Evolutionary conservation across 208 protist genomes (phyloP).

Genomic region (Acanthamoeba royreba): DNA sequence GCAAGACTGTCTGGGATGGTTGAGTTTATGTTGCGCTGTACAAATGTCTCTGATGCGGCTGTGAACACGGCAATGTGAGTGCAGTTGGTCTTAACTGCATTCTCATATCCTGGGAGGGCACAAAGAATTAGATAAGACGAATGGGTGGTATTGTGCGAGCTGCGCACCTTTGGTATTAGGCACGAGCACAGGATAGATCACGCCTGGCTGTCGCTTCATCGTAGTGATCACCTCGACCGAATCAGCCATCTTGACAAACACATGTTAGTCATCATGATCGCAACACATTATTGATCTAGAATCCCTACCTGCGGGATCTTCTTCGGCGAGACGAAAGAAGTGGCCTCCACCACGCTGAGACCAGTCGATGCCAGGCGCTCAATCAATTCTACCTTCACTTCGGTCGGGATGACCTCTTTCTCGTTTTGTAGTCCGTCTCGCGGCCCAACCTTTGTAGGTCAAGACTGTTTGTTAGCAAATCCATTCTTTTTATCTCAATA

Average conservation of each 20-base stretch:
- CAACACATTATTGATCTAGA: no score
- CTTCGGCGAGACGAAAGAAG: slow-evolving; percentile 80
- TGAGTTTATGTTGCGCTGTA: slow-evolving; percentile 78
- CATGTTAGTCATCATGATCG: no score
- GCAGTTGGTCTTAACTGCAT: background rate
- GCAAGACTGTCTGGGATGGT: slow-evolving; percentile 76
- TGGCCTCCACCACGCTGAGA: slow-evolving; percentile 71
- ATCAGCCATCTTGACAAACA: background rate
- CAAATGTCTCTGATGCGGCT: slow-evolving; percentile 77
- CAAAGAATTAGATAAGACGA: background rate
- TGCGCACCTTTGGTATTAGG: slow-evolving; percentile 82
- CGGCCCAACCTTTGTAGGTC: no score
- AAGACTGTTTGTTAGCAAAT: no score
- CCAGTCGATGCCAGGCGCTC: slow-evolving; percentile 64
- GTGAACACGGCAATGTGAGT: slow-evolving; percentile 75
- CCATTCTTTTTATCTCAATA: no score
- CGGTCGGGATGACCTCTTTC: slow-evolving; percentile 49
- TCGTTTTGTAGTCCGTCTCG: slow-evolving; percentile 79
- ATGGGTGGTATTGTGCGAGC: no score
- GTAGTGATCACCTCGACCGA: slow-evolving; percentile 61
- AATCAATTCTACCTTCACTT: slow-evolving; percentile 76
- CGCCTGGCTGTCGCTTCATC: slow-evolving; percentile 55
- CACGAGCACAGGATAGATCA: slow-evolving; percentile 77
- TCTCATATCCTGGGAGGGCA: background rate
- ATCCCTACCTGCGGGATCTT: slow-evolving; percentile 80